Evolutionary conservation across 257 asterid genomes (phyloP).

Genomic region (Lavandula angustifolia): DNA sequence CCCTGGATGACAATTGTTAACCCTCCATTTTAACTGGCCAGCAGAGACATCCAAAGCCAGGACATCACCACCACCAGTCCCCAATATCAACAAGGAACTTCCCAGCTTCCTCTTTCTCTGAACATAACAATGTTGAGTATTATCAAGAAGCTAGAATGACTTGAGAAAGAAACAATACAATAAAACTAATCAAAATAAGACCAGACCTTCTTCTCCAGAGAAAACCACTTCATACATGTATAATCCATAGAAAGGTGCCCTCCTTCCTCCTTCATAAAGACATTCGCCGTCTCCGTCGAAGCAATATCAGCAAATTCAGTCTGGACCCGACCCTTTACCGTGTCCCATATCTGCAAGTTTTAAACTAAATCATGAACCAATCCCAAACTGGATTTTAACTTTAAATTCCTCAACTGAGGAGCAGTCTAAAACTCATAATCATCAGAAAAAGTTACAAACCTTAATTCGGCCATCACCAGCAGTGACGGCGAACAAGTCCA

Average conservation of each 20-base stretch:
- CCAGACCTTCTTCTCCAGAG: constrained; percentile 68
- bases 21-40: constrained; percentile 90
- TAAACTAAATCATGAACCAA: constrained; percentile 22
- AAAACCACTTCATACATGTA: constrained; percentile 91
- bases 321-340: constrained; percentile 84
- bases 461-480: constrained; percentile 86
- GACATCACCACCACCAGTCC: constrained; percentile 95
- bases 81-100: constrained; percentile 70
- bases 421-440: background rate
- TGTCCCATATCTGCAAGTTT: constrained; percentile 84
- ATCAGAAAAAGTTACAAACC: constrained; percentile 41
- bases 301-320: constrained; percentile 81
- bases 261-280: constrained; percentile 52
- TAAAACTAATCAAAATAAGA: background rate
- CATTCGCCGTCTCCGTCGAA: constrained; percentile 43
- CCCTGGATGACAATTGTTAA: constrained; percentile 89
- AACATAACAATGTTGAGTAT: constrained; percentile 13
- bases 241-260: constrained; percentile 94
- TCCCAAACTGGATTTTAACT: background rate
- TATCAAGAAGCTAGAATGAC: constrained; percentile 15
- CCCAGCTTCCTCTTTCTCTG: constrained; percentile 92
- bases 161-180: background rate
- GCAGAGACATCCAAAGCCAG: constrained; percentile 83
- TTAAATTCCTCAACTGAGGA: background rate
- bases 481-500: constrained; percentile 70